Conservation (phyloP, 306 rosid genomes). For the Mucuna pruriens region DNA sequence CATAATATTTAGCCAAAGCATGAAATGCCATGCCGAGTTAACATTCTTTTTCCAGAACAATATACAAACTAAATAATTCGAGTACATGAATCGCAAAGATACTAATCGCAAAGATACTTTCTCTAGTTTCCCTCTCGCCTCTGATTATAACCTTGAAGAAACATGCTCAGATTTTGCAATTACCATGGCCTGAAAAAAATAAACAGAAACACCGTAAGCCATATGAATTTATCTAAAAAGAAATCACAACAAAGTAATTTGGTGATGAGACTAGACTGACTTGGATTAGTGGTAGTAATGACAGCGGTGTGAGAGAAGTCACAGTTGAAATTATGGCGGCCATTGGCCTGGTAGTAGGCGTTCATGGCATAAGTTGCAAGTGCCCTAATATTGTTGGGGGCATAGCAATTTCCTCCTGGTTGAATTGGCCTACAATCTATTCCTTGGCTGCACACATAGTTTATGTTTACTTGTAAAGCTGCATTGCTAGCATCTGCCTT, state of each 20-base stretch:
- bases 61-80: slow-evolving; percentile 36
- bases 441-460: slow-evolving; percentile 67
- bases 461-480: slow-evolving; percentile 65
- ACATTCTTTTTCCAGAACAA: background rate
- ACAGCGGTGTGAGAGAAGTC: slow-evolving; percentile 65
- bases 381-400: slow-evolving; percentile 45
- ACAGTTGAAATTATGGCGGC: slow-evolving; percentile 64
- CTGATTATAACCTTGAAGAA: background rate
- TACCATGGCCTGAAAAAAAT: slow-evolving; percentile 43
- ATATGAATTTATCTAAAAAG: background rate
- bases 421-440: slow-evolving; percentile 70
- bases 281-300: slow-evolving; percentile 57
- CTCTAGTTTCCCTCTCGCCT: too few species aligned
- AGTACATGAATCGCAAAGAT: background rate
- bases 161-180: slow-evolving; percentile 37
- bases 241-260: too few species aligned
- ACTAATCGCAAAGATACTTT: background rate
- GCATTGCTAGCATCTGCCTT: slow-evolving; percentile 49
- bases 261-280: slow-evolving; percentile 46
- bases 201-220: background rate
- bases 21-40: slow-evolving; percentile 35
- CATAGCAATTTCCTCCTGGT: slow-evolving; percentile 68
- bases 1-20: slow-evolving; percentile 16
- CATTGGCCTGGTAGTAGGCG: slow-evolving; percentile 65
- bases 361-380: slow-evolving; percentile 82